Conservation (phyloP, 1,284 basidiomycete genomes). For the Leccinum subatratum region DNA sequence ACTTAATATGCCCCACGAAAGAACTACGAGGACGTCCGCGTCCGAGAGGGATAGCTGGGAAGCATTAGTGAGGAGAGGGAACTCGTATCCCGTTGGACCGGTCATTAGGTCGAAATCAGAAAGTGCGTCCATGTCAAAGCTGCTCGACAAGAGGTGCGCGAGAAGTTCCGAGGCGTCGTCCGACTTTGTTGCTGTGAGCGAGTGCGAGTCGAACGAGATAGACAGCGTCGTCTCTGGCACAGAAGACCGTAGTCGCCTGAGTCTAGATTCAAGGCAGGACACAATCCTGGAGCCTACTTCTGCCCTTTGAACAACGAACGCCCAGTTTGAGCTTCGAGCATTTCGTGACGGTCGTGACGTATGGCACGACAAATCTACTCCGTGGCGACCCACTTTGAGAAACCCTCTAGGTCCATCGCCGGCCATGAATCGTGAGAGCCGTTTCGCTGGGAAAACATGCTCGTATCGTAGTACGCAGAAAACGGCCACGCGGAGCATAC, state of each 20-base stretch:
- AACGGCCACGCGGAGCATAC: slow-evolving; percentile 44
- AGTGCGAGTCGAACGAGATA: not conserved
- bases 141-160: not conserved
- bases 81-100: not conserved
- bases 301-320: not conserved
- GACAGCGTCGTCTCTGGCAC: not conserved
- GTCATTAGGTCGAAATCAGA: not conserved
- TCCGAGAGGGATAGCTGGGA: not conserved
- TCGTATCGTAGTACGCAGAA: slow-evolving; percentile 42
- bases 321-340: not conserved
- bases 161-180: not conserved
- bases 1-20: no score
- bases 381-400: slow-evolving; percentile 11
- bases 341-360: not conserved
- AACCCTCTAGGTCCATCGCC: slow-evolving; percentile 14
- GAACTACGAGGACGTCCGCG: not conserved
- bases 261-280: not conserved
- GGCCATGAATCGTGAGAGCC: not conserved
- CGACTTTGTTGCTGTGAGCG: not conserved
- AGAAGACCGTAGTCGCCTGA: not conserved
- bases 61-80: not conserved
- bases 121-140: not conserved
- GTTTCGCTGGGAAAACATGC: not conserved
- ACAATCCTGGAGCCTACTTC: not conserved
- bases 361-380: slow-evolving; percentile 4